Evolutionary conservation across 1,284 basidiomycete genomes (phyloP).

Genomic region (Ustilago trichophora): DNA sequence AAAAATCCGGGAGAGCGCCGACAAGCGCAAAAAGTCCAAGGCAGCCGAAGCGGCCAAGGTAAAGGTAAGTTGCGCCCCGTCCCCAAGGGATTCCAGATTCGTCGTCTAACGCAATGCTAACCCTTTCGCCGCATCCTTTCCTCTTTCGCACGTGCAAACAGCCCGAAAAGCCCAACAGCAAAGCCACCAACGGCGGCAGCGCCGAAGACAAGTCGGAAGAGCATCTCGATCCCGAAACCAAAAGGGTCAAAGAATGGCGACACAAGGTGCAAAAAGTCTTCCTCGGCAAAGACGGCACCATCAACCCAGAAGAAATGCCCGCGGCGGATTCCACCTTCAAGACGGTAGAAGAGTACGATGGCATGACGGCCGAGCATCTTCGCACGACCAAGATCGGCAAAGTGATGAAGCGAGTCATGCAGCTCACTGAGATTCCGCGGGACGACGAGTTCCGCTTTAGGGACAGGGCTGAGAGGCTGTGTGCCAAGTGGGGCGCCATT

Average conservation of each 20-base stretch:
- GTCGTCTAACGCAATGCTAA: too few species aligned
- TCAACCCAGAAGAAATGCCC: constrained; percentile 62
- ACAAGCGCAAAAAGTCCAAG: constrained; percentile 46
- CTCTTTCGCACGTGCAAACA: too few species aligned
- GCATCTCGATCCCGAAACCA: constrained; percentile 73
- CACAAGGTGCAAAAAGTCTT: constrained; percentile 90
- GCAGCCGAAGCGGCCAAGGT: constrained; percentile 33
- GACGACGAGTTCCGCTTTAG: constrained; percentile 88
- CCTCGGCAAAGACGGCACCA: constrained; percentile 71
- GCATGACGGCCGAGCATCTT: constrained; percentile 84
- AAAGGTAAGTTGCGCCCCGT: constrained; percentile 14
- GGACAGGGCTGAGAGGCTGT: constrained; percentile 72
- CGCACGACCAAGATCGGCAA: constrained; percentile 93
- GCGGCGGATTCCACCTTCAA: constrained; percentile 80
- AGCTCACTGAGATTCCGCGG: constrained; percentile 76
- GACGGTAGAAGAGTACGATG: constrained; percentile 81
- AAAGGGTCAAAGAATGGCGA: constrained; percentile 75
- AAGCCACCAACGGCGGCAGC: constrained; percentile 28
- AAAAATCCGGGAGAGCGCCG: constrained; percentile 43
- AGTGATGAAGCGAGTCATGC: constrained; percentile 93
- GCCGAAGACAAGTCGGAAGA: constrained; percentile 69
- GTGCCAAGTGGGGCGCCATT: constrained; percentile 66
- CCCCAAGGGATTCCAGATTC: too few species aligned
- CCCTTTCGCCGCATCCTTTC: too few species aligned
- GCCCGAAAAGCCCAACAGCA: constrained; percentile 32